Evolutionary conservation across 2,329 filamentous ascomycete species (phyloP), one percentile per base, ranked within the genome.

Genomic region (Colletotrichum karsti): DNA sequence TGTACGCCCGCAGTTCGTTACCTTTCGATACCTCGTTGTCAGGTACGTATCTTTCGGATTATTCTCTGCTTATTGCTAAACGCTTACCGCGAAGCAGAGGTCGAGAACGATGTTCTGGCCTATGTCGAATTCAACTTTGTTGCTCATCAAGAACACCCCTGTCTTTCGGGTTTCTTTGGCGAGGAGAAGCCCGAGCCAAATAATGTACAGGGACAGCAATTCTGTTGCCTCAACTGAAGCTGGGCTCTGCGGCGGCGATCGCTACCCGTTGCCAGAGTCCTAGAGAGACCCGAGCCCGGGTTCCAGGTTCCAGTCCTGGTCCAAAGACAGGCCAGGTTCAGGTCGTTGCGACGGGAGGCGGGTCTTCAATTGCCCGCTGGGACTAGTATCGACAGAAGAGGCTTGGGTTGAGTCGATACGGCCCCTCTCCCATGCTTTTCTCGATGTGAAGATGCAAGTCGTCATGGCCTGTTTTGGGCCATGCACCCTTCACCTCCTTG

Each of bases 241-340:
- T 55, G 39, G 65, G 46, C 22, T 59, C 46, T 65, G 65, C 60
- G 65, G 54, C 65, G 61, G 48, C 53, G 65, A 68, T 68, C 65
- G 54, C 53, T 58, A 48, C 37, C 60, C 60, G 65, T 58, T 67
- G 48, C 50, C 59, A 56, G 48, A 56, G 28, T 55, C 56, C 39
- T 30, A 50, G 22, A 67, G 33, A 46, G n/a, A n/a, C 61, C 53
- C 22, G 55, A 59, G 55, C 63, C 61, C 66, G 55, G 55, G 55
- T 56, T 37, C 66, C 58, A 67, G 64, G 64, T 64, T 51, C 53
- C 65, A 68, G 53, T 50, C 58, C 35, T 22, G 35, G 60, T 39
- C 60, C 50, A 57, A 26, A 54, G 51, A 41, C 51, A 55, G 59
- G 33, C 26, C 60, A 28, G 57, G 50, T 26, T 51, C 53, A 63